These are phyloP conservation scores for Hypsizygus ulmarius DNA, from an alignment of 1,284 basidiomycete species.

Conservation along the genomic window DNA sequence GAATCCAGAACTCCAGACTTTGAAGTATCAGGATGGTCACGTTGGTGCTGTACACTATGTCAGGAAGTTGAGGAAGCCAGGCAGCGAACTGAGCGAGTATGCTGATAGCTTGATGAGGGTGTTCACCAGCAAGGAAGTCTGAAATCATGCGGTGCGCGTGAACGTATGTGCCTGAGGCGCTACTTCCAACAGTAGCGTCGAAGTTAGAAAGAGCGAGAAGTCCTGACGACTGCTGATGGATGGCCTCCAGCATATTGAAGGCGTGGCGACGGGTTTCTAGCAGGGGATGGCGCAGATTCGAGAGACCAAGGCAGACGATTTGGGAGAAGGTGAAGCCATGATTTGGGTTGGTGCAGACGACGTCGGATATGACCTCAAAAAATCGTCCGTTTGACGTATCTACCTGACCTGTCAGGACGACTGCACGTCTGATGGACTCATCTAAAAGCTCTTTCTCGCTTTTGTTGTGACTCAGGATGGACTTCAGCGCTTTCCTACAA, in stretches of 20 bases:
- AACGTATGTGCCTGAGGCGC: slow-evolving; percentile 75
- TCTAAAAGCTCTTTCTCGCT: slow-evolving; percentile 63
- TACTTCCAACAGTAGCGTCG: slow-evolving; percentile 75
- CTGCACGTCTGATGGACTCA: slow-evolving; percentile 71
- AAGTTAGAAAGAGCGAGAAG: slow-evolving; percentile 66
- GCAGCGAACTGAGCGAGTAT: slow-evolving; percentile 75
- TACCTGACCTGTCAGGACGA: slow-evolving; percentile 56
- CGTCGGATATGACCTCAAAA: slow-evolving; percentile 79
- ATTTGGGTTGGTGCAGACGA: slow-evolving; percentile 57
- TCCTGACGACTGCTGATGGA: slow-evolving; percentile 63
- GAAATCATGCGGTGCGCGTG: slow-evolving; percentile 79
- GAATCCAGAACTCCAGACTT: slow-evolving; percentile 79
- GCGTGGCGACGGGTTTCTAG: slow-evolving; percentile 71
- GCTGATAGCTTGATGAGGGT: slow-evolving; percentile 65
- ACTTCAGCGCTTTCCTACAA: slow-evolving; percentile 73
- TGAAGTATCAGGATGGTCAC: slow-evolving; percentile 61
- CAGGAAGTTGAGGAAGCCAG: slow-evolving; percentile 71
- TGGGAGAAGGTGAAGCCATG: slow-evolving; percentile 75
- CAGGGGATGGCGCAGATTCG: slow-evolving; percentile 82
- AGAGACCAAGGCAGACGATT: slow-evolving; percentile 77
- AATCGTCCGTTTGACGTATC: slow-evolving; percentile 61
- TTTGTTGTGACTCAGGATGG: slow-evolving; percentile 64
- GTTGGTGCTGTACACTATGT: slow-evolving; percentile 42
- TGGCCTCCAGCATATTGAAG: slow-evolving; percentile 75
- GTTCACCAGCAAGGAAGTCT: slow-evolving; percentile 78